Evolutionary conservation across 768 basidiomycete species (phyloP), one percentile per base, ranked within the genome.

Genomic region (Lactarius tabidus): DNA sequence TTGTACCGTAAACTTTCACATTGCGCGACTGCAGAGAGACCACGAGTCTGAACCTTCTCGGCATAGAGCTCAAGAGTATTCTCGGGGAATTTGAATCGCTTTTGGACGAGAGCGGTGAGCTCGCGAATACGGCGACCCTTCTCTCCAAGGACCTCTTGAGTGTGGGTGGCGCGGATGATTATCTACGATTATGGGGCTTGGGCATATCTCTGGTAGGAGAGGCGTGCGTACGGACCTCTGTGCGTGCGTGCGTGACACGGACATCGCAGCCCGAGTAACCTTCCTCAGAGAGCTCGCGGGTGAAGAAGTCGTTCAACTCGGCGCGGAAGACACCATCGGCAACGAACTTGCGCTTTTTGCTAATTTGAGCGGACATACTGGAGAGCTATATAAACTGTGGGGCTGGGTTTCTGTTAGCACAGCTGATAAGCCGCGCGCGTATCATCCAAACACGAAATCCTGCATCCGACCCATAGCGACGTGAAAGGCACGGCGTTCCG

Each of bases 191-290:
- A 31, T 48, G 41, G 6, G 23, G 28, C 18, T 67, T 62, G 64
- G 75, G 45, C 31, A 15, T 20, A 12, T 8, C 33, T 35, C 54
- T 14, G 23, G 23, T 38, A 51, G 23, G 33, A 38, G 35, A 10
- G 33, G 3, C 43, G 36, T 58, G 52, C 18, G 29, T 28, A 35
- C 69, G 31, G 56, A 93, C 92, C 83, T 99, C 97, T 72, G 97
- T 99, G 74, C 96, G 91, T 69, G 96, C 95, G 78, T 98, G 96
- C 71, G 97, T 98, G 68, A 98, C 95, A 75, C 97, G 94, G 77
- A 99, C 97, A 80, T 99, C 97, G 79, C 97, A 99, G 62, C 97
- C 97, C 80, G 97, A 98, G 86, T 98, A 99, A 72, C 96, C 96
- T 80, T 99, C 97, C 80, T 95, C 95, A 61, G 97, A 92, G 73